A percentile compares a stretch with the other conserved stretches of the same genome.
phyloP scores from a whole-genome alignment of 2,329 filamentous ascomycete species.

The Laburnicola sp. region DNA sequence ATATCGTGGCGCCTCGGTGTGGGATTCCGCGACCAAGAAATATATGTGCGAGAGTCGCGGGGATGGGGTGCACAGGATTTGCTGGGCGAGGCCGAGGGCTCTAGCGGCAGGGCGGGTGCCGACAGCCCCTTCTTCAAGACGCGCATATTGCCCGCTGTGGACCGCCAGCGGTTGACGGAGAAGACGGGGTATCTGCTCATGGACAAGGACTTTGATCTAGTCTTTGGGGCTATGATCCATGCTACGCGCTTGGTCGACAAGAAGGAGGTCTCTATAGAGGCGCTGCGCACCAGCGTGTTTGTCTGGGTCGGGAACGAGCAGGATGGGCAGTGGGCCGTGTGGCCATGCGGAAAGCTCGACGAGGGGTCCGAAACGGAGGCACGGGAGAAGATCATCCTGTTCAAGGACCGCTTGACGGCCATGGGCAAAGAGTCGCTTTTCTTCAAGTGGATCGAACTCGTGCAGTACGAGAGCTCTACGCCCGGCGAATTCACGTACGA shows the following conservation, averaged over 20 bases:
- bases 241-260: constrained; percentile 71
- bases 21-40: constrained; percentile 77
- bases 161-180: constrained; percentile 65
- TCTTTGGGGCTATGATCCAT: constrained; percentile 78
- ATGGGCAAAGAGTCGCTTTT: constrained; percentile 88
- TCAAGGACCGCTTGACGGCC: constrained; percentile 72
- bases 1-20: constrained; percentile 71
- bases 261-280: constrained; percentile 62
- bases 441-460: constrained; percentile 88
- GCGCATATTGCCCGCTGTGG: constrained; percentile 69
- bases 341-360: constrained; percentile 61
- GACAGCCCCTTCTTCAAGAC: constrained; percentile 61
- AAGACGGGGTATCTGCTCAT: constrained; percentile 91
- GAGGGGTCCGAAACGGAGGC: constrained; percentile 62
- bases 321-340: constrained; percentile 69
- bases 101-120: constrained; percentile 52
- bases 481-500: constrained; percentile 78
- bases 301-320: constrained; percentile 37
- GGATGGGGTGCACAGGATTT: constrained; percentile 68
- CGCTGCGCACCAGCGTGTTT: constrained; percentile 69
- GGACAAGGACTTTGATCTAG: constrained; percentile 83
- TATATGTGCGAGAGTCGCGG: constrained; percentile 77
- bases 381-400: constrained; percentile 74
- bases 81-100: constrained; percentile 53
- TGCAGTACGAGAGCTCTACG: constrained; percentile 81